Conservation (phyloP, 2,329 filamentous ascomycete genomes). For the Calonectria crousiana region DNA sequence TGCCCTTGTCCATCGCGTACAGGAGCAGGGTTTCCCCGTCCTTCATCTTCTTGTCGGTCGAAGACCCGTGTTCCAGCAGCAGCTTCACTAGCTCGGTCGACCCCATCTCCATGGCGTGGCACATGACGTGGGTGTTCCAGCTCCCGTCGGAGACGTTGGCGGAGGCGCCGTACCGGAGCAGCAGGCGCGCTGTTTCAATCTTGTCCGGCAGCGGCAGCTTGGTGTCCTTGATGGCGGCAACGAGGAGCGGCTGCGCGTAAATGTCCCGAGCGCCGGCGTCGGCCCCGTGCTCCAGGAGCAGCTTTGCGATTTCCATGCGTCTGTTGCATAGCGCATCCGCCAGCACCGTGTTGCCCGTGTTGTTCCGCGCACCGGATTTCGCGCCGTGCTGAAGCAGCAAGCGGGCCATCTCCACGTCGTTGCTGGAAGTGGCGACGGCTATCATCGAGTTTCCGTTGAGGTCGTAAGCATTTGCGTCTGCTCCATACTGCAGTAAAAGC, state of each 20-base stretch:
- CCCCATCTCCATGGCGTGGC: slow-evolving; percentile 42
- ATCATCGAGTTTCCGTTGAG: slow-evolving; percentile 47
- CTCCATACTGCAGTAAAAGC: slow-evolving; percentile 51
- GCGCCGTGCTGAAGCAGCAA: slow-evolving; percentile 52
- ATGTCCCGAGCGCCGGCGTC: slow-evolving; percentile 48
- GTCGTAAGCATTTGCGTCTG: slow-evolving; percentile 47
- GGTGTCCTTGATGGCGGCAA: slow-evolving; percentile 46
- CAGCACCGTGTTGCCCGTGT: slow-evolving; percentile 49
- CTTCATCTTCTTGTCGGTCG: slow-evolving; percentile 43
- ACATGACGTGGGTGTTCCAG: slow-evolving; percentile 38
- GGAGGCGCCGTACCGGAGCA: slow-evolving; percentile 51
- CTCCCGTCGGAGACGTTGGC: slow-evolving; percentile 43
- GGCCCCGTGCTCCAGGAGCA: slow-evolving; percentile 51
- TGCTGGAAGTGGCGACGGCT: slow-evolving; percentile 44
- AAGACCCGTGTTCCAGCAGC: slow-evolving; percentile 46
- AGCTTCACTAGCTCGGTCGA: slow-evolving; percentile 41
- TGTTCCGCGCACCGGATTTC: slow-evolving; percentile 43
- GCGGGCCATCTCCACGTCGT: slow-evolving; percentile 46
- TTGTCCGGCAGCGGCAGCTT: slow-evolving; percentile 43
- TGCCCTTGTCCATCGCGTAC: slow-evolving; percentile 45
- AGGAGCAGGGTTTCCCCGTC: slow-evolving; percentile 47
- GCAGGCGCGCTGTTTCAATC: slow-evolving; percentile 41
- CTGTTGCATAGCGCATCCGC: slow-evolving; percentile 49
- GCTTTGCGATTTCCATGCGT: slow-evolving; percentile 46
- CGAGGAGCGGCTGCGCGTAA: slow-evolving; percentile 47